Evolutionary conservation across 805 yeast genomes (phyloP), one percentile per base, ranked within the genome.

Genomic region (Zygosaccharomyces bailii): DNA sequence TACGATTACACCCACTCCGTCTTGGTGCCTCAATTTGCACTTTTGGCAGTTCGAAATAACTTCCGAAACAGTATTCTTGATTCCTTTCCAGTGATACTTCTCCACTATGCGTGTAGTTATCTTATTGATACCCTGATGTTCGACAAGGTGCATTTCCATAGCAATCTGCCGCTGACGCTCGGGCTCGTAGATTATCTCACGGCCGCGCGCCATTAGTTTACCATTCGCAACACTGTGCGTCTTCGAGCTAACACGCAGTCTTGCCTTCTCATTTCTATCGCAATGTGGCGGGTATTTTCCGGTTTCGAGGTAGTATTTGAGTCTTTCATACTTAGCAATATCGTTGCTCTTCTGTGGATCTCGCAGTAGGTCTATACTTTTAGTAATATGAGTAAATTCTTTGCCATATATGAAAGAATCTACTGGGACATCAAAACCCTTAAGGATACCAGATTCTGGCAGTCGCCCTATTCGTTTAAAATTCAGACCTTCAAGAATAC

Each of bases 121-220:
- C 57, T 83, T 86, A 67, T 91, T 91, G 50, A 91, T 88, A 8
- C 98, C 98, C 9, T 82, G 82, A 60, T 91, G 99, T 35, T 74
- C 77, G 16, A 74, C 64, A 50, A 74, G 60, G 61, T 91, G 99
- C 16, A 79, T 67, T 34, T 82, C 84, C 6, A 79, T 73, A 25
- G 90, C 86, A 23, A 91, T 80, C 50, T 79, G 82, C 36, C 83
- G 60, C 65, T 90, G 98, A 41, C 82, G 76, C 1, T 72, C 77
- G 0, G 86, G 84, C 49, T 85, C 90, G 24, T 83, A 71, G 1
- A 91, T 75, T n/a, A 91, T 96, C 61, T 87, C 95, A 48, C 82
- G 75, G 14, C 86, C 93, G 53, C 82, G 84, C 36, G 87, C 71
- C 75, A 79, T 75, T 42, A 91, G 70, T 13, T 13, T 37, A 16